Conservation (phyloP, 2,329 filamentous ascomycete species). For the Epichloe gansuensis region DNA sequence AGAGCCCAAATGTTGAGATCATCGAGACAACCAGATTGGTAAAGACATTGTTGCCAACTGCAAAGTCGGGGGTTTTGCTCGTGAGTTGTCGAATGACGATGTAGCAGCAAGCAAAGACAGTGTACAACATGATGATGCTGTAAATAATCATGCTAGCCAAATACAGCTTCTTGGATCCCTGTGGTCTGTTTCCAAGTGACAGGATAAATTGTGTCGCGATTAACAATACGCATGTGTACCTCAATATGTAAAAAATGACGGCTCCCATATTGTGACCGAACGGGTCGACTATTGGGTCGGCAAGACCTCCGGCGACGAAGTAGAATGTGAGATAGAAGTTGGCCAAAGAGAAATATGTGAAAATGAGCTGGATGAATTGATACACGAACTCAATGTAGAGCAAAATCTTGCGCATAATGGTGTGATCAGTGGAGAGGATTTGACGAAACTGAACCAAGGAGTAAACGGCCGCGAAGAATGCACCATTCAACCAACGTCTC, state of each 20-base stretch:
- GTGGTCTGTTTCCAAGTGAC: slow-evolving; percentile 88
- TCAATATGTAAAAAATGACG: slow-evolving; percentile 74
- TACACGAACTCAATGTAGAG: slow-evolving; percentile 94
- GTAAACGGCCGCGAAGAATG: slow-evolving; percentile 97
- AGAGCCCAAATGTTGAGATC: slow-evolving; percentile 80
- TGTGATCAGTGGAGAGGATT: slow-evolving; percentile 88
- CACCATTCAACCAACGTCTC: slow-evolving; percentile 93
- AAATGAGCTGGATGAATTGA: slow-evolving; percentile 81
- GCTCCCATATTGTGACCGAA: slow-evolving; percentile 79
- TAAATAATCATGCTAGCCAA: slow-evolving; percentile 81
- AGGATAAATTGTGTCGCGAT: slow-evolving; percentile 95
- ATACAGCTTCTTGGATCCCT: slow-evolving; percentile 88
- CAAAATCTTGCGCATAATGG: slow-evolving; percentile 73
- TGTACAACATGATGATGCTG: slow-evolving; percentile 89
- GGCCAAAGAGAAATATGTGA: slow-evolving; percentile 95
- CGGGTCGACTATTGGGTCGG: slow-evolving; percentile 68
- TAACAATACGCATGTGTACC: slow-evolving; percentile 74
- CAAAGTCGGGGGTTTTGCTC: slow-evolving; percentile 31
- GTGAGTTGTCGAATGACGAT: slow-evolving; percentile 76
- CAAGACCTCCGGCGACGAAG: slow-evolving; percentile 86
- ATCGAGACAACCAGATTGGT: slow-evolving; percentile 87
- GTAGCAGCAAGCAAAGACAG: slow-evolving; percentile 75
- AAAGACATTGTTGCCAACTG: slow-evolving; percentile 76
- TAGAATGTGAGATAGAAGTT: slow-evolving; percentile 99
- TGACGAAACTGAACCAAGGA: slow-evolving; percentile 91